Base-by-base conservation (phyloP, 2,329 filamentous ascomycete genomes). In the Sporothrix pseudoabietina region DNA sequence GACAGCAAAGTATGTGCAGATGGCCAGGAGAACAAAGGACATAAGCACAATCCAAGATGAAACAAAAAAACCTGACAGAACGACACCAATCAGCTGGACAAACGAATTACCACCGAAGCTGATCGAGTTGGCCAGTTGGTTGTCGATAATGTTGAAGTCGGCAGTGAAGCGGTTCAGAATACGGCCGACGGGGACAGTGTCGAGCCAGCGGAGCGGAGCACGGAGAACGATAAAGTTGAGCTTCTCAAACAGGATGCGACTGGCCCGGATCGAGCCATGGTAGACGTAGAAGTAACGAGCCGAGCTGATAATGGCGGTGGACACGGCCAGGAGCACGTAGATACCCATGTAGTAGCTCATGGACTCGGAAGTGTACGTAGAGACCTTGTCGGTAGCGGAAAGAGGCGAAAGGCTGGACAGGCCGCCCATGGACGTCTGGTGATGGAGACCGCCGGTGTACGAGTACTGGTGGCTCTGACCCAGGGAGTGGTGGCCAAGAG, bases 111-210 rank as follows among this genome's bases (percentile, higher is more conserved):
- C 82, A 44, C 89, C 85, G 76, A 90, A 89, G 5, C 85, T 86
- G 75, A 93, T 80, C 69, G 92, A 88, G 76, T 87, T 87, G 7
- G 89, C 87, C 69, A 94, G 82, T 49, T 88, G 85, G 7, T 87
- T 89, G 81, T 95, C 92, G 68, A 94, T 87, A 55, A 89, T 86
- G 77, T 90, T 89, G 80, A 95, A 94, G 80, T 95, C 92, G 3
- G 90, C 85, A 0, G 92, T 93, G 79, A 94, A 93, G 1, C 92
- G 87, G 81, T 95, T 95, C 26, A 94, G 83, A 52, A 94, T 88
- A 63, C 92, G 88, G 1, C 92, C 92, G 0, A 94, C 84, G 0
- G 93, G 93, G 0, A 94, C 90, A 0, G 92, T 94, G 78, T 95
- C 92, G 52, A 95, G 85, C 91, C 92, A 94, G 75, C 92, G 85